A percentile compares a stretch with the other conserved stretches of the same genome.
These are phyloP conservation scores for Xylaria sp. DNA, from an alignment of 2,329 filamentous ascomycete species.

Conservation along the genomic window DNA sequence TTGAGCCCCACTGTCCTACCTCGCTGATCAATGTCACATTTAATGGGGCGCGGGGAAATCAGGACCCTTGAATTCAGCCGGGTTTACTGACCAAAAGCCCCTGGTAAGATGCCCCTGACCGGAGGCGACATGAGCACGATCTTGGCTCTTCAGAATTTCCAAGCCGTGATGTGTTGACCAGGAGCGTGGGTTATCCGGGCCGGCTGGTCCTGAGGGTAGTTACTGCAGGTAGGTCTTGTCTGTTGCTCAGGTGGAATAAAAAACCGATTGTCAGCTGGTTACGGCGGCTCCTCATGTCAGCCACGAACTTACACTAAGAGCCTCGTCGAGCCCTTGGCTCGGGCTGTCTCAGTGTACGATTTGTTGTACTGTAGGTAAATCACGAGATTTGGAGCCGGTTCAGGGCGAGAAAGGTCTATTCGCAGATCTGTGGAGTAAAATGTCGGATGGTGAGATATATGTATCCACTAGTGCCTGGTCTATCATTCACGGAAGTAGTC, in stretches of 20 bases:
- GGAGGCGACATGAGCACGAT: constrained; percentile 2
- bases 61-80: constrained; percentile 22
- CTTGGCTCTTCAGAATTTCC: constrained; percentile 18
- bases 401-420: constrained; percentile 32
- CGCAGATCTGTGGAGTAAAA: constrained; percentile 31
- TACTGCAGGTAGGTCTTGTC: not conserved
- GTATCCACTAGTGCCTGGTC: not conserved
- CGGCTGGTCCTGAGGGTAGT: constrained; percentile 19
- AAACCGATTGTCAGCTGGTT: constrained; percentile 5
- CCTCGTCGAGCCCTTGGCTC: constrained; percentile 12
- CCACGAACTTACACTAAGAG: constrained; percentile 2
- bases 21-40: constrained; percentile 14
- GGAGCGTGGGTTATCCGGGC: constrained; percentile 28
- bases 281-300: not conserved
- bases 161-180: constrained; percentile 24
- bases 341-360: constrained; percentile 10
- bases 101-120: constrained; percentile 13
- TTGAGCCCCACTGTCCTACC: not conserved
- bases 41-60: constrained; percentile 18
- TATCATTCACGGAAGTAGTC: constrained; percentile 6
- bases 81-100: constrained; percentile 1
- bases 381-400: constrained; percentile 13
- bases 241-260: constrained; percentile 9
- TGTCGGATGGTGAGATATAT: constrained; percentile 5
- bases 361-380: not conserved